Evolutionary conservation across 2,329 filamentous ascomycete species (phyloP), one percentile per base, ranked within the genome.

Genomic region (Neonectria sp.): DNA sequence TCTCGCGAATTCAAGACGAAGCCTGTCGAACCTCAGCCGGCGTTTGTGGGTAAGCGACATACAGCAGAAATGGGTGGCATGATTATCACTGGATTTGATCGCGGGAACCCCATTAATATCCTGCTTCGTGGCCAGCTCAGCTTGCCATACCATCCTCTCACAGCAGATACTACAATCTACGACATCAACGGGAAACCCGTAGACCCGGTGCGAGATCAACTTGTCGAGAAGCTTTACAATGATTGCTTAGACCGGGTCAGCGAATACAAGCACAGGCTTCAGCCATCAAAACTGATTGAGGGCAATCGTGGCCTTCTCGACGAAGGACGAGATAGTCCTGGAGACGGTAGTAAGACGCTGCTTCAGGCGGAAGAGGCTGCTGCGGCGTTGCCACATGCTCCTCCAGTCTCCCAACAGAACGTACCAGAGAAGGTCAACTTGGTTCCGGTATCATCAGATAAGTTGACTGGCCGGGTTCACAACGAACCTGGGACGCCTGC

Each of bases 31-130:
- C 82, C 71, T 73, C 90, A 77, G 82, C 85, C 78, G 75, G 85
- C 71, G 78, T 81, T 89, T 86, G 79, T 88, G 82, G 86, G 85
- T 9, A 88, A 86, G 68, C 85, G 90, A 57, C 92, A 92, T 76
- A 98, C 95, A 24, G 96, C 94, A 35, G 96, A 99, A 79, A 97
- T 98, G 91, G 96, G 96, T 31, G 96, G 95, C 62, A 97, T 99
- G 86, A 98, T 99, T 67, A 95, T 99, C 68, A 98, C 97, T 37
- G 96, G 96, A 0, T 99, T 98, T 78, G 95, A 98, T 72, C 90
- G 94, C 71, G 97, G 97, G 21, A 99, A 99, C 75, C 96, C 96
- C 6, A 84, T 99, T 73, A 97, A 98, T 78, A 90, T 95, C 55
- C 90, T 99, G 67, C 91, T 99, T 63, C 91, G 96, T 72, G 95